Percentiles rank a stretch among this genome's conserved stretches.
These are phyloP conservation scores for Tolypocladium paradoxum DNA, from an alignment of 2,329 filamentous ascomycete species.

Conservation along the genomic window DNA sequence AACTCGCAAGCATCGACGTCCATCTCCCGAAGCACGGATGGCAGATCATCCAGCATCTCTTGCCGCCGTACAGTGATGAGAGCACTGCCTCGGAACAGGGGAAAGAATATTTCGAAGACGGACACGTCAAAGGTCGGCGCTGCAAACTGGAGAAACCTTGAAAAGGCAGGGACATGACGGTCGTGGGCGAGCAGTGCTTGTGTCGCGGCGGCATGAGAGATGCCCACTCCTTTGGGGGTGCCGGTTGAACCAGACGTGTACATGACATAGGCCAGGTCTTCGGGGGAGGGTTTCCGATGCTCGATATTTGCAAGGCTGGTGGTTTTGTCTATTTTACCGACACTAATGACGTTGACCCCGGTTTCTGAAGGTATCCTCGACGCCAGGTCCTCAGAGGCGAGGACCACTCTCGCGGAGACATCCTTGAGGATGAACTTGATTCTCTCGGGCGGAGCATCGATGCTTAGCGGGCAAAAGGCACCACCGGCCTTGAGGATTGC, in stretches of 20 bases:
- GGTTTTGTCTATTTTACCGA: conserved; percentile 10
- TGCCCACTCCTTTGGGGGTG: conserved; percentile 73
- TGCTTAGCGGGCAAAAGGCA: conserved; percentile 75
- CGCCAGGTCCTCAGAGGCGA: conserved; percentile 46
- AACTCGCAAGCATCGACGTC: conserved; percentile 76
- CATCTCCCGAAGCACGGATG: conserved; percentile 51
- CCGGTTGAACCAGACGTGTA: conserved; percentile 90
- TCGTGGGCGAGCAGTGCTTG: conserved; percentile 79
- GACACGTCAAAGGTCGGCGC: conserved; percentile 91
- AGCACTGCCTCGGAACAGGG: conserved; percentile 61
- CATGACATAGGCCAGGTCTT: conserved; percentile 72
- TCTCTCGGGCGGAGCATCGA: conserved; percentile 67
- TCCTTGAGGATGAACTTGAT: conserved; percentile 74
- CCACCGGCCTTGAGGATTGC: conserved; percentile 72
- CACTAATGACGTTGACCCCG: conserved; percentile 23
- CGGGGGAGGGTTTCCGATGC: conserved; percentile 12
- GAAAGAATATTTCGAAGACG: conserved; percentile 91
- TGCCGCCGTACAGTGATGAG: conserved; percentile 60
- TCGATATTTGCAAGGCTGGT: conserved; percentile 1
- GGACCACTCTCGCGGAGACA: conserved; percentile 55
- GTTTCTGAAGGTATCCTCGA: conserved; percentile 24
- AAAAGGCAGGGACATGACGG: conserved; percentile 62
- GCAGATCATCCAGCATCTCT: conserved; percentile 65
- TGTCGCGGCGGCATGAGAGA: conserved; percentile 70
- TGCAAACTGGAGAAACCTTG: conserved; percentile 81